Base-by-base conservation (phyloP, 768 basidiomycete species). In the Termitomyces heimii region DNA sequence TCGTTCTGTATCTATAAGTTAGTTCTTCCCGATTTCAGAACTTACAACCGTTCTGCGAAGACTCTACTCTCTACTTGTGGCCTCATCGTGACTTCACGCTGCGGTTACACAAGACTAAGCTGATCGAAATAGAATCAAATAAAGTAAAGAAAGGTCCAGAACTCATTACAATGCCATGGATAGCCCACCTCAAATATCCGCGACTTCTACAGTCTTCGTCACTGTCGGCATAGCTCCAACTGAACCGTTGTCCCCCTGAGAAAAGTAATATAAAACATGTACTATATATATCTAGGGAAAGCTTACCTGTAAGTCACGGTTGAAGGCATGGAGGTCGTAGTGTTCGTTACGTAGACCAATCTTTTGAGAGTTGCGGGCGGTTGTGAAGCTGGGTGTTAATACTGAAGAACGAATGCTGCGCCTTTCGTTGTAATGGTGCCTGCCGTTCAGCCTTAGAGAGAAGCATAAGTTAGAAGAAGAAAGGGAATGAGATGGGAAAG, bases 131-230 rank as follows among this genome's bases (percentile, higher is more conserved):
- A 29, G 20, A 42, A n/a, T 26, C 13, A 43, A 28, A 56, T 26
- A 24, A 20, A n/a, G 35, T n/a, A 43, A 28, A 56, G 35, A 24
- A 20, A n/a, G 14, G 42, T 22, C 14, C 29, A 24, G 34, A 12
- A 1, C 14, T 13, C 6, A 32, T 32, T 22, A 32, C 39, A 31
- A 35, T 2, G 12, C 35, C 10, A 52, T 10, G 24, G 43, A 22
- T 6, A n/a, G 20, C 22, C 20, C 3, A 26, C 4, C 31, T 67
- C 63, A 67, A 7, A 67, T 59, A 39, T 63, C 57, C 13, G 61
- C 54, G 28, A 67, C 56, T 34, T 66, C 62, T 46, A 67, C 63
- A 9, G 65, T 61, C 48, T 64, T 65, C 8, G 60, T 66, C 9
- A 67, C 60, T 34, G 61, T 67, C 20, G 65, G 65, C 66, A 66